Conservation (phyloP, 306 rosid genomes). For the Albizia julibrissin region DNA sequence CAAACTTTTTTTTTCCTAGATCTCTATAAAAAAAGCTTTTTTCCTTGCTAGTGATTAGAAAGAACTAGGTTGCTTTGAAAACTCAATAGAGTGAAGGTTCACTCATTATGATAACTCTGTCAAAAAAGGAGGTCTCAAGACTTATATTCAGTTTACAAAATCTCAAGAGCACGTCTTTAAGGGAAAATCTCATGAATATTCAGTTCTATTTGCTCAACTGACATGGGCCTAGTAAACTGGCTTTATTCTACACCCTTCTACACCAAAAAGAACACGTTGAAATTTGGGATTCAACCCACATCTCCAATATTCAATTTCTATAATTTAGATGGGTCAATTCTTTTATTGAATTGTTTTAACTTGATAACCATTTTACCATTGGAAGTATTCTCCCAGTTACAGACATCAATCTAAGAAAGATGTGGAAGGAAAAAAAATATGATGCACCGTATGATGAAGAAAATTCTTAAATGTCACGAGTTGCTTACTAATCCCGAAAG, state of each 20-base stretch:
- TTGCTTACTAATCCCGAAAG: constrained; percentile 68
- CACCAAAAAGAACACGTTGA: neutral
- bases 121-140: neutral
- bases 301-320: neutral
- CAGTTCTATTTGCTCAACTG: neutral
- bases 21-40: neutral
- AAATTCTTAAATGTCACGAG: neutral
- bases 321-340: neutral
- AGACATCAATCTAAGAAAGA: neutral
- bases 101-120: neutral
- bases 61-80: neutral
- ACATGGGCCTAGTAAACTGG: neutral
- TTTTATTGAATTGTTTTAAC: neutral
- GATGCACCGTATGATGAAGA: neutral
- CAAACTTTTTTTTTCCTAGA: neutral
- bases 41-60: neutral
- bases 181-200: neutral
- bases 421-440: neutral
- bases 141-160: neutral
- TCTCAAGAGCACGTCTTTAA: neutral
- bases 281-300: constrained; percentile 1
- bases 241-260: neutral
- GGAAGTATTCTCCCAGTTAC: constrained; percentile 2
- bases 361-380: constrained; percentile 4
- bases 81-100: neutral